Base-by-base conservation (phyloP, 177 flowering plant species). In the Vitis hybrid region DNA sequence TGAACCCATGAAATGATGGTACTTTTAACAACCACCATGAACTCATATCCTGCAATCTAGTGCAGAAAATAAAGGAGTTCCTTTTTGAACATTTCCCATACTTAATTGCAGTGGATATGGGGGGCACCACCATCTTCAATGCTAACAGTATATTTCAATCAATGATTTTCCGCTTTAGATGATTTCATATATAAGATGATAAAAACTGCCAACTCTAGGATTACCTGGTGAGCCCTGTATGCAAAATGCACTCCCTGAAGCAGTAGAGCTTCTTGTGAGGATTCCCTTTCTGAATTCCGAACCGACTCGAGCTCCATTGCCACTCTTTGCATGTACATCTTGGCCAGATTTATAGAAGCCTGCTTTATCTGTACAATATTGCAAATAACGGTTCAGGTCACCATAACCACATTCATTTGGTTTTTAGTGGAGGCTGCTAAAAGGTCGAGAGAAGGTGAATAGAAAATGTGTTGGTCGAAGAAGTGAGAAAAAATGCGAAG, bases 161-260 rank as follows among this genome's bases (percentile, higher is more conserved):
- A 38, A 38, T 38, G 47, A 38, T 38, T 38, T 38, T 38, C 2
- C n/a, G 38, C n/a, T 14, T 0, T 62, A 13, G 44, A 60, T 60
- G 24, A 22, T 11, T 14, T 55, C 17, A 14, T 55, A 6, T 4
- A 0, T 12, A 5, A 15, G 8, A 44, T 2, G 56, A 58, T 47
- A 49, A 11, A 28, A 50, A 51, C 18, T 52, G 49, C 65, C 12
- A 18, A 58, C 51, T 56, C 18, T 13, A 66, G 28, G n/a, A 17
- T 77, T 79, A 90, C 95, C 90, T 90, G 91, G 75, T 89, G 90
- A 59, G 86, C 82, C 49, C 88, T 81, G 66, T 84, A 87, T 10
- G 90, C 92, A 80, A 90, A 90, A 56, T 76, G 83, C 59, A 89
- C 87, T 19, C 90, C 91, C 70, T 89, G 91, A 62, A 83, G 89